phyloP scores from a whole-genome alignment of 2,329 filamentous ascomycete species.

The Immersiporthe knoxdaviesiana region DNA sequence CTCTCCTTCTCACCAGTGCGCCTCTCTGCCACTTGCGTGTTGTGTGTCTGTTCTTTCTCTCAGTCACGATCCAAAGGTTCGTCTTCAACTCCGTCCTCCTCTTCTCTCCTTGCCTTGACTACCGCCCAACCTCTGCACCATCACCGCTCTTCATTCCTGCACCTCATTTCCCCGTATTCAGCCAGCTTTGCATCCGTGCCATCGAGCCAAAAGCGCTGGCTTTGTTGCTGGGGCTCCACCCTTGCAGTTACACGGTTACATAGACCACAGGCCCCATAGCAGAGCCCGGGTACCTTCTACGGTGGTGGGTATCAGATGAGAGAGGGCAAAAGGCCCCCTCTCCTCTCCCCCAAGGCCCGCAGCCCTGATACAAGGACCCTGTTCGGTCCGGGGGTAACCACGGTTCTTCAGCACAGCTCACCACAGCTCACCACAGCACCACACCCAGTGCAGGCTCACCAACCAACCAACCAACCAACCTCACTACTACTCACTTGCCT shows the following conservation, averaged over 20 bases:
- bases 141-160: neutral
- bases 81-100: neutral
- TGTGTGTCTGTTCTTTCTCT: neutral
- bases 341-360: too few species aligned
- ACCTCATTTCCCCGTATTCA: neutral
- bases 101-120: neutral
- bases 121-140: neutral
- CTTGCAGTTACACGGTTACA: neutral
- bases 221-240: neutral
- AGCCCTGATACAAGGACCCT: constrained; percentile 18
- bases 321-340: neutral
- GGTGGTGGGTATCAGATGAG: neutral
- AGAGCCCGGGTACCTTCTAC: neutral
- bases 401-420: constrained; percentile 2
- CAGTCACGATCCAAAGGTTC: neutral
- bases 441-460: neutral
- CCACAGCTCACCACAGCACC: too few species aligned
- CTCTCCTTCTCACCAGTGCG: neutral
- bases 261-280: neutral
- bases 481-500: neutral
- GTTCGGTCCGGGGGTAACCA: constrained; percentile 4
- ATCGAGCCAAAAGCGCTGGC: neutral
- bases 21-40: neutral
- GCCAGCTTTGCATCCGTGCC: neutral
- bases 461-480: neutral